phyloP scores from a whole-genome alignment of 2,329 filamentous ascomycete species.

The Hymenoscyphus albidus region DNA sequence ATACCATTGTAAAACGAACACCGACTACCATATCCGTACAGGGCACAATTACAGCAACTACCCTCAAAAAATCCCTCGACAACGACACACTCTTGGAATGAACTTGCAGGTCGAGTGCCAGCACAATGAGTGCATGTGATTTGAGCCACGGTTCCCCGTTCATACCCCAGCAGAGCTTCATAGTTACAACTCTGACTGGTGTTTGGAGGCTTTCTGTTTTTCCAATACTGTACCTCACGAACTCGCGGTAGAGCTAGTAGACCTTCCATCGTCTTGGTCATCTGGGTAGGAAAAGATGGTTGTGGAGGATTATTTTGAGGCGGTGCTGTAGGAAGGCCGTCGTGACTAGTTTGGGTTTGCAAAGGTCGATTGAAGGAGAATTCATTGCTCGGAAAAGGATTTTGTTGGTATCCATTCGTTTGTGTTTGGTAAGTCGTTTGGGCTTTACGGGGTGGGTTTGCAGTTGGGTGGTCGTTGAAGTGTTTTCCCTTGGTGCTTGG shows the following conservation, averaged over 20 bases:
- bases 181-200: neutral
- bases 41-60: neutral
- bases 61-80: neutral
- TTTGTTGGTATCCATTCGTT: neutral
- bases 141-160: neutral
- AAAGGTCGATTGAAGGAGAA: neutral
- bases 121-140: neutral
- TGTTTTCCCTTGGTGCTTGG: neutral
- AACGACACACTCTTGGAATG: neutral
- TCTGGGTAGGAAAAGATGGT: neutral
- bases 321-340: neutral
- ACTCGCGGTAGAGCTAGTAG: neutral
- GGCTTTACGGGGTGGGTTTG: neutral
- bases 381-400: neutral
- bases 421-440: neutral
- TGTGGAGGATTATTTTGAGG: neutral
- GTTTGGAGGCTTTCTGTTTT: neutral
- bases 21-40: neutral
- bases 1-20: neutral
- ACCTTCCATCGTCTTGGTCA: conserved; percentile 1
- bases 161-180: neutral
- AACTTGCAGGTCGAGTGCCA: neutral
- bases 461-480: neutral
- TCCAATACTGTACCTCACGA: neutral
- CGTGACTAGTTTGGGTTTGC: neutral